Evolutionary conservation across 2,329 filamentous ascomycete genomes (phyloP).

Genomic region (Fusarium lyarnte): DNA sequence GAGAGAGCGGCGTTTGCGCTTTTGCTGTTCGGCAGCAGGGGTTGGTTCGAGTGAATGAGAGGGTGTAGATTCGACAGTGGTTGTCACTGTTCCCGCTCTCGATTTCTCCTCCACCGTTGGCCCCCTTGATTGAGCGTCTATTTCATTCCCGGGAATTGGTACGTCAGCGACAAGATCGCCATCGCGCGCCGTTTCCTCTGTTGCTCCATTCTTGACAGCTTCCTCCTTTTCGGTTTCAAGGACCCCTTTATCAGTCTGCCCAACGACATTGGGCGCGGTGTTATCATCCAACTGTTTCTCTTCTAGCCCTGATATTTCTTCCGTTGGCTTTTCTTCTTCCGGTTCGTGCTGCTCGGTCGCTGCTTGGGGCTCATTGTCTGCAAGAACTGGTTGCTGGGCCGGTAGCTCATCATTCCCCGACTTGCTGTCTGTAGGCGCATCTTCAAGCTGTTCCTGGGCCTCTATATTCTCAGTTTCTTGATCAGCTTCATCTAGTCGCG

Average conservation of each 20-base stretch:
- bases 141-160: slow-evolving; percentile 8
- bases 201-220: slow-evolving; percentile 9
- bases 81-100: slow-evolving; percentile 10
- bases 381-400: not conserved
- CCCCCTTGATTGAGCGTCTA: slow-evolving; percentile 13
- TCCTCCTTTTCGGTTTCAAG: slow-evolving; percentile 8
- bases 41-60: slow-evolving; percentile 18
- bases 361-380: not conserved
- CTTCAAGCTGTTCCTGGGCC: slow-evolving; percentile 9
- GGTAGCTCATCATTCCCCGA: slow-evolving; percentile 2
- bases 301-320: not conserved
- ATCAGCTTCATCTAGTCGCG: slow-evolving; percentile 61
- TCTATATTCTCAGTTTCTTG: slow-evolving; percentile 8
- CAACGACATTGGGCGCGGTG: not conserved
- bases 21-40: slow-evolving; percentile 55
- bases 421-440: slow-evolving; percentile 22
- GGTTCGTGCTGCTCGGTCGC: slow-evolving; percentile 9
- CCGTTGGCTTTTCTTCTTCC: not conserved
- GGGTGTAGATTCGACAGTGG: slow-evolving; percentile 16
- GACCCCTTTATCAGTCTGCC: not conserved
- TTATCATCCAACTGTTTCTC: not conserved
- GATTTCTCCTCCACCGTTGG: slow-evolving; percentile 15
- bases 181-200: slow-evolving; percentile 3
- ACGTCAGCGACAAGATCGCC: not conserved
- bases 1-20: slow-evolving; percentile 73